Base-by-base conservation (phyloP, 192 early-diverging fungal species). In the Coemansia sp. region DNA sequence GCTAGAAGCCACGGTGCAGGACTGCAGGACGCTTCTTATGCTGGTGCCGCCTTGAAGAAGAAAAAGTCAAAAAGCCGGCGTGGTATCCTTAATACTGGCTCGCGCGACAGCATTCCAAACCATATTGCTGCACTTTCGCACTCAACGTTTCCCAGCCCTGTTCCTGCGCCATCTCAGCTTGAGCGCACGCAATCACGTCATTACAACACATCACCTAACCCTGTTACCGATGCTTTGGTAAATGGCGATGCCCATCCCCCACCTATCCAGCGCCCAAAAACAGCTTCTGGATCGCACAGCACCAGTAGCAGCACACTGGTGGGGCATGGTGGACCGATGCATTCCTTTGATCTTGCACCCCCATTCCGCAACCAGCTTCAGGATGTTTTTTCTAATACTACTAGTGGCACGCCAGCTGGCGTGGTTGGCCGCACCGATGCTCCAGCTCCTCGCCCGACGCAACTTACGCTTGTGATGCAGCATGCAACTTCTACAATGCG, bases 401-500 rank as follows among this genome's bases (percentile, higher is more conserved):
- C n/a, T 9, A 33, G 62, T 51, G 54, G 62, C 11, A 33, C 62
- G 14, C 22, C 51, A 10, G 54, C 46, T 8, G 25, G 57, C 54
- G 19, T 51, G 4, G 32, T 54, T 29, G 64, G 58, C 17, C 67
- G 67, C 21, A 39, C 68, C 0, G 72, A 72, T 19, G 27, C 36
- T 0, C 57, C 65, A n/a, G 32, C 57, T n/a, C 68, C 64, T 21
- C 58, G 61, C 11, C 59, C 70, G 5, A 57, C 54, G 4, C 78
- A 75, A 57, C 73, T 81, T 11, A 81, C 78, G 24, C 78, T 80
- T 42, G 78, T 80, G 27, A 80, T 80, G 78, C 78, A 80, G 63
- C 78, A 80, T 11, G 59, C 67, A 1, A 66, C 69, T 0, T 80
- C 78, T 5, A 60, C 55, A 6, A 52, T 59, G 50, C 72, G 78